Evolutionary conservation across 768 basidiomycete species (phyloP).

Genomic region (Boletus pseudo-olivaceus): DNA sequence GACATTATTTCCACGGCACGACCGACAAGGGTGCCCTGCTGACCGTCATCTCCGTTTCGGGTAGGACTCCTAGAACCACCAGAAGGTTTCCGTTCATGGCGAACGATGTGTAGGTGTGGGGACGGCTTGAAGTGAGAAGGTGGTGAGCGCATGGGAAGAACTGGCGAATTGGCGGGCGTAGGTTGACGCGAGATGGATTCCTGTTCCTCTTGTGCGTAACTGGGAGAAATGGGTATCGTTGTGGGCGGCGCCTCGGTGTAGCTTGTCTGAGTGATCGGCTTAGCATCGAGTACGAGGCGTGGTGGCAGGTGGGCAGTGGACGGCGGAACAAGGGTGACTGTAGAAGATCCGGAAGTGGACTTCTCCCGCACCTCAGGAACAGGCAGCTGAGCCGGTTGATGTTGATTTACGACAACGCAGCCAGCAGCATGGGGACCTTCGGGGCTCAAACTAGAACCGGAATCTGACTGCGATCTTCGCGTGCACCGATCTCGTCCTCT

Average conservation of each 20-base stretch:
- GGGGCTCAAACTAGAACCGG: conserved; percentile 37
- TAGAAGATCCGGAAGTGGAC: conserved; percentile 16
- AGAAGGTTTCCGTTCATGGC: conserved; percentile 16
- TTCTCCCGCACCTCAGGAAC: conserved; percentile 16
- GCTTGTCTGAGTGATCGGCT: conserved; percentile 25
- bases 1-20: conserved; percentile 77
- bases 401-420: conserved; percentile 1
- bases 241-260: conserved; percentile 18
- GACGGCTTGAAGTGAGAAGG: conserved; percentile 11
- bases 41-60: conserved; percentile 26
- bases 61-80: conserved; percentile 24
- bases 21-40: conserved; percentile 47
- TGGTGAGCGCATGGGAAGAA: conserved; percentile 31
- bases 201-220: conserved; percentile 32
- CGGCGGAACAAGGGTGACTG: conserved; percentile 9
- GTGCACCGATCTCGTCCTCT: conserved; percentile 29
- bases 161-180: conserved; percentile 64
- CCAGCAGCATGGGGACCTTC: conserved; percentile 17
- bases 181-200: conserved; percentile 41
- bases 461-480: conserved; percentile 28
- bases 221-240: conserved; percentile 23
- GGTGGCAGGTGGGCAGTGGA: conserved; percentile 20
- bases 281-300: conserved; percentile 28
- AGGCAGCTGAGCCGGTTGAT: conserved; percentile 5
- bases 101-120: background rate